Evolutionary conservation across 768 basidiomycete species (phyloP).

Genomic region (Suillus weaverae): DNA sequence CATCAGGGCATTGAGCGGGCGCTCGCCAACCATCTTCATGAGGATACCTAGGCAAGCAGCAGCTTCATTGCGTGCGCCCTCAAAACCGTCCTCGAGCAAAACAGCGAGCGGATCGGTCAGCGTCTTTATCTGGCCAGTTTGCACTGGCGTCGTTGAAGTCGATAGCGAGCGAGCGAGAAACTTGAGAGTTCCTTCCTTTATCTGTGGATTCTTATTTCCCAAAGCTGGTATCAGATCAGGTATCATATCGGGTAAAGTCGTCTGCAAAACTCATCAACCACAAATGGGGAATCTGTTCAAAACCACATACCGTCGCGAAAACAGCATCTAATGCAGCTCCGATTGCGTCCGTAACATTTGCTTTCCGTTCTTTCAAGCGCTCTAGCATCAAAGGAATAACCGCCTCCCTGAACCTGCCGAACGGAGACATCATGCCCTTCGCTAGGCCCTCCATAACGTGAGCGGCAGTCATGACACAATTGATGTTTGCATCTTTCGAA

Average conservation of each 20-base stretch:
- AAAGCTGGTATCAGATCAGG: constrained; percentile 78
- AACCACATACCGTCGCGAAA: constrained; percentile 68
- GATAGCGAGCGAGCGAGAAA: constrained; percentile 81
- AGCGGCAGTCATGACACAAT: constrained; percentile 89
- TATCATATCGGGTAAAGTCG: constrained; percentile 74
- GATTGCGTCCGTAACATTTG: constrained; percentile 85
- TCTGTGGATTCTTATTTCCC: constrained; percentile 93
- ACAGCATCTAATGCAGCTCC: constrained; percentile 87
- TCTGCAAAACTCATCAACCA: constrained; percentile 44
- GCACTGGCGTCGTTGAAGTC: constrained; percentile 67
- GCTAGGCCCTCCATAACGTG: constrained; percentile 84
- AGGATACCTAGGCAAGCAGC: constrained; percentile 84
- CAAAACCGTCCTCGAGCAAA: constrained; percentile 85
- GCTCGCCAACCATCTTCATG: constrained; percentile 97
- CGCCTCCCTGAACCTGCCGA: constrained; percentile 70
- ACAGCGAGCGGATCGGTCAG: constrained; percentile 73
- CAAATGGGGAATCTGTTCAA: constrained; percentile 8
- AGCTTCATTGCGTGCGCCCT: constrained; percentile 88
- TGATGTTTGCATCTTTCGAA: constrained; percentile 89
- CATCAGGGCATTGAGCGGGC: constrained; percentile 83
- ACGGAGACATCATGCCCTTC: constrained; percentile 72
- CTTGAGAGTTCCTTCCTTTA: constrained; percentile 89
- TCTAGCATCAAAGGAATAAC: constrained; percentile 81
- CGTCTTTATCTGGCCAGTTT: constrained; percentile 75
- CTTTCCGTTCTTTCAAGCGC: constrained; percentile 91